phyloP scores from a whole-genome alignment of 495 filamentous ascomycete genomes.

The Aspergillus cristatus region DNA sequence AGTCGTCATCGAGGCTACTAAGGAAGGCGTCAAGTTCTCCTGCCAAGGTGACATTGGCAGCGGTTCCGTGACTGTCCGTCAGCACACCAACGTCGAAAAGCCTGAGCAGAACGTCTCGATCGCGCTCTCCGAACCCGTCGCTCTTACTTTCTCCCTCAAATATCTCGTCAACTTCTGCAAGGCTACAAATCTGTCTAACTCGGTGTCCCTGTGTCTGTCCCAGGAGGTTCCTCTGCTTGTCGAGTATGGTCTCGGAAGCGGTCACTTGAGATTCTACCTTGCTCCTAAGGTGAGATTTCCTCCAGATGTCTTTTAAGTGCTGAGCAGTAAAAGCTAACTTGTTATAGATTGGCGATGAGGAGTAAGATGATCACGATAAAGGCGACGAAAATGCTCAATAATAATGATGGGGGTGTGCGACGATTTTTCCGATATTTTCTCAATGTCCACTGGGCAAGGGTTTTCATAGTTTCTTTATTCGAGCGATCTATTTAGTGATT shows the following conservation, averaged over 20 bases:
- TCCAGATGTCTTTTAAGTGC: too few species aligned
- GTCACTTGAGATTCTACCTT: constrained; percentile 92
- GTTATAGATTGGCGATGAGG: constrained; percentile 79
- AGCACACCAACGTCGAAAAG: constrained; percentile 87
- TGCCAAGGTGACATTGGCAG: constrained; percentile 92
- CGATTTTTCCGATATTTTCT: too few species aligned
- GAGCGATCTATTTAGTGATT: too few species aligned
- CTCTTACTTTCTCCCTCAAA: constrained; percentile 97
- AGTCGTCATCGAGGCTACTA: constrained; percentile 94
- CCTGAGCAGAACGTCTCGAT: constrained; percentile 79
- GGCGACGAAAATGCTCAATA: neutral
- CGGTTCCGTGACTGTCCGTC: constrained; percentile 83
- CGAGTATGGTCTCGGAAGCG: constrained; percentile 80
- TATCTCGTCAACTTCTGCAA: constrained; percentile 99
- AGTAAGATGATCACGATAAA: constrained; percentile 42
- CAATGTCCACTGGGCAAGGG: too few species aligned
- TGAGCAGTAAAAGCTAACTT: too few species aligned
- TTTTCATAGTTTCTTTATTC: too few species aligned
- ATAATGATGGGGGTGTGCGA: neutral
- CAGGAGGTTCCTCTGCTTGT: constrained; percentile 95
- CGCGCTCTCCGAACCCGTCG: constrained; percentile 81
- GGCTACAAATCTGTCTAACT: constrained; percentile 70
- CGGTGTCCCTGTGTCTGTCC: constrained; percentile 85
- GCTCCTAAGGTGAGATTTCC: constrained; percentile 79
- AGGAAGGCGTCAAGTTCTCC: constrained; percentile 96